Percentiles rank a stretch among this genome's conserved stretches.
Conservation (phyloP, 768 basidiomycete genomes). For the Rhizopogon rudus region DNA sequence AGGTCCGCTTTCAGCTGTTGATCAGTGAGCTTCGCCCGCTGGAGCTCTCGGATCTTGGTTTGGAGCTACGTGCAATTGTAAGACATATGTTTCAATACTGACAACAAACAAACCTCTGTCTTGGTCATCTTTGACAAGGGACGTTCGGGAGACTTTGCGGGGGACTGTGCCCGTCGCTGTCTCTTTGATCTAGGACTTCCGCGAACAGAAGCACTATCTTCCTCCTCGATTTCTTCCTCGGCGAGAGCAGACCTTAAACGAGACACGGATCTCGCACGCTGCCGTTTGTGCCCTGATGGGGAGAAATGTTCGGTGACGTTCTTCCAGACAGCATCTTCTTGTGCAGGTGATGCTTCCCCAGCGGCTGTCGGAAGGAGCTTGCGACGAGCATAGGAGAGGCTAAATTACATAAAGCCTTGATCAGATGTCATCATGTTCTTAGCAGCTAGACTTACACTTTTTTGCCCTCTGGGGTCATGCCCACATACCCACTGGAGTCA, state of each 20-base stretch:
- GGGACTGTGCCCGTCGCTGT: constrained; percentile 1
- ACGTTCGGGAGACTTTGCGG: constrained; percentile 15
- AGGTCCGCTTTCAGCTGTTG: constrained; percentile 27
- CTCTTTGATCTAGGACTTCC: constrained; percentile 7
- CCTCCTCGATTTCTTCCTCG: constrained; percentile 4
- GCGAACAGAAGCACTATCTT: constrained; percentile 6
- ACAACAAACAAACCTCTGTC: constrained; percentile 29
- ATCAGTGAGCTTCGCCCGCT: not conserved
- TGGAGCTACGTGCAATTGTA: not conserved
- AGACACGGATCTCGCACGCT: not conserved
- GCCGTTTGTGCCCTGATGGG: constrained; percentile 14
- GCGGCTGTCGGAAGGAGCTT: constrained; percentile 20
- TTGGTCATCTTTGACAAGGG: constrained; percentile 33
- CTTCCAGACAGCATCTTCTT: constrained; percentile 37
- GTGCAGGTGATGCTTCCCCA: constrained; percentile 19
- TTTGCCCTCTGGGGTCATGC: constrained; percentile 39
- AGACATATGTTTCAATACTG: not conserved
- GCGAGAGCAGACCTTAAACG: constrained; percentile 1
- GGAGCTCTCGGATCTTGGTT: not conserved
- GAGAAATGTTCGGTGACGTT: constrained; percentile 26
- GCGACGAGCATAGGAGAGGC: constrained; percentile 31
- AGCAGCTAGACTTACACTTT: constrained; percentile 34
- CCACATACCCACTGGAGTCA: constrained; percentile 31
- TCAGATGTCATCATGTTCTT: not conserved
- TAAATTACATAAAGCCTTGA: constrained; percentile 4